Evolutionary conservation across 2,329 filamentous ascomycete species (phyloP), one percentile per base, ranked within the genome.

Genomic region (Monosporascus sp.): DNA sequence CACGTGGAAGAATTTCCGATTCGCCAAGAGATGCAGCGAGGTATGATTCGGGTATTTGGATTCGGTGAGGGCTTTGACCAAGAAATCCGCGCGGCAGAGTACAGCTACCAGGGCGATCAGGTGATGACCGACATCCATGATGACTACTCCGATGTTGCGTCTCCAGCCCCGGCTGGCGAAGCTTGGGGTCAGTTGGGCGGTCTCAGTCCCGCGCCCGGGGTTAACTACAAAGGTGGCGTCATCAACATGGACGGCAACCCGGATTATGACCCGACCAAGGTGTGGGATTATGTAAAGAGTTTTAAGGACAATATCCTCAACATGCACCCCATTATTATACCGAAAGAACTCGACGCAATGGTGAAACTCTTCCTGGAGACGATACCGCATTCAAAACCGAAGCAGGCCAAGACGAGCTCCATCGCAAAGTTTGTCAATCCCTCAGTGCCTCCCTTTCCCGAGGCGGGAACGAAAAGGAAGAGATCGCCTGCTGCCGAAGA

Each of bases 1-100:
- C 77, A 78, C 50, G 77, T 85, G 25, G 81, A 83, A 52, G 82
- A 88, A 58, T 95, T 91, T 66, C 89, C 91, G 0, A 88, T 94
- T 68, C 78, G 83, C 27, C 77, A 85, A 50, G 91, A 96, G 68
- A 83, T 89, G 63, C 79, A 79, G 52, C 82, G 90, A 31, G 90
- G 90, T 1, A 71, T 89, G 6, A 75, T 96, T 41, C 83, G 88
- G 24, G 75, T 93, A 2, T 91, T 88, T 69, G 90, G 90, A 1
- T 82, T 85, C 55, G 91, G 91, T 3, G 90, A 95, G 70, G 89
- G 88, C 35, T 63, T 60, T 6, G 63, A 66, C 53, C 75, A 80
- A 25, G 84, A 86, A 60, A 74, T 76, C 24, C 80, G 80, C 45
- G 75, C 80, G 24, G 73, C 69, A 7, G 71, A 75, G 35, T 73